Evolutionary conservation across 495 filamentous ascomycete species (phyloP).

Genomic region (Penicillium manginii): DNA sequence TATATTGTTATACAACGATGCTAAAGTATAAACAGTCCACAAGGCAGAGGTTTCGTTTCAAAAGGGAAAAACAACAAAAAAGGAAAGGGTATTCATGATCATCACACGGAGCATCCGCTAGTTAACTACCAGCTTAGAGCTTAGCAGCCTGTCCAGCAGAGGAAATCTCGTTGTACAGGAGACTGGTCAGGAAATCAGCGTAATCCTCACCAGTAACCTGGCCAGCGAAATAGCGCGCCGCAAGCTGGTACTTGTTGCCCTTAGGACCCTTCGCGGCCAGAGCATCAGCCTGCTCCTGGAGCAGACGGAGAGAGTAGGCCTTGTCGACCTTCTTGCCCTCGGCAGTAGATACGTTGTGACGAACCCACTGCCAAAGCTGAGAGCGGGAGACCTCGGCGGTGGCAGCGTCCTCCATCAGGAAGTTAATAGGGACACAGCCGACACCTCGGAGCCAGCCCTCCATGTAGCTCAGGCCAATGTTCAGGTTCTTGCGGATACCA

Average conservation of each 20-base stretch:
- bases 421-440: conserved; percentile 98
- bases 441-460: conserved; percentile 96
- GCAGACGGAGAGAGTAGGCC: conserved; percentile 80
- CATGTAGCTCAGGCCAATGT: conserved; percentile 97
- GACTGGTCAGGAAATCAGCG: conserved; percentile 92
- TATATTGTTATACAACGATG: conserved; percentile 1
- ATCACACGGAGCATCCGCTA: conserved; percentile 21
- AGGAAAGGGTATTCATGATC: conserved; percentile 36
- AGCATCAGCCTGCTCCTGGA: conserved; percentile 82
- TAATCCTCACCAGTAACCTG: conserved; percentile 98
- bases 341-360: conserved; percentile 80
- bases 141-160: conserved; percentile 81
- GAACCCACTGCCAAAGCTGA: conserved; percentile 96
- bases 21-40: background rate
- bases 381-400: conserved; percentile 93
- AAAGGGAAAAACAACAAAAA: background rate
- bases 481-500: conserved; percentile 97
- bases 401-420: conserved; percentile 98
- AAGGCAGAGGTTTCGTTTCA: too few species aligned
- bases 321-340: conserved; percentile 96
- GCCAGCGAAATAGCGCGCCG: conserved; percentile 86
- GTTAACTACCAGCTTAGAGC: conserved; percentile 55
- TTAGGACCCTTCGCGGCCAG: conserved; percentile 75
- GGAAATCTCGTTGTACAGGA: conserved; percentile 97
- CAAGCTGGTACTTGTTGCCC: conserved; percentile 91